Base-by-base conservation (phyloP, 129 eudicot species). In the Arctium lappa region DNA sequence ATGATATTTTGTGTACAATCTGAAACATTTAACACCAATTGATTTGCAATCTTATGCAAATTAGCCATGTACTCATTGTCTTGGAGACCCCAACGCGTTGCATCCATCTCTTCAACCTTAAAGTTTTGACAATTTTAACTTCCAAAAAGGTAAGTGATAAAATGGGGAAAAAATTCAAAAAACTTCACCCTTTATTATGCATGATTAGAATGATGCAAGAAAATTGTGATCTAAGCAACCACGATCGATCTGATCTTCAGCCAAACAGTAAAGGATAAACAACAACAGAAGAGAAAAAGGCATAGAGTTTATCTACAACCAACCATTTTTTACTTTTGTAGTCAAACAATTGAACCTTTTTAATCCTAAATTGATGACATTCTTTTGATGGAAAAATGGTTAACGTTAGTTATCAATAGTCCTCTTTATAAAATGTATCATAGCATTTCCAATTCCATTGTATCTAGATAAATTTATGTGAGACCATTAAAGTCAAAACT, bases 221-320 rank as follows among this genome's bases (percentile, higher is more conserved):
- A 50, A 80, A 30, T 13, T 46, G 44, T 60, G 65, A 46, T 62
- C 77, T 71, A 72, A 80, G 13, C 53, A 80, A 53, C 62, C 42
- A 36, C 50, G 39, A 22, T 22, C 50, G 39, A 22, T 22, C 0
- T 22, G 27, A 36, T 32, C 69, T 79, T 65, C 74, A 69, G 60
- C 65, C 36, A 60, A 38, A 62, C 78, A 80, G 29, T 48, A 33
- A 33, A 33, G 63, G 73, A 37, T 60, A 56, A 56, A 36, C 73
- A 37, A 2, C 18, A 70, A 33, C 13, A 34, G 31, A 27, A 81
- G 63, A 34, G 13, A 37, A 18, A 74, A 63, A 31, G 75, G 36
- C 69, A 81, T 73, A 6, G 42, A 60, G 74, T 38, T 15, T 11
- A 73, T 81, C 80, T n/a, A 63, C 30, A 68, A 60, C 86, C 12